phyloP scores from a whole-genome alignment of 768 basidiomycete genomes.

The Tremella fuciformis region DNA sequence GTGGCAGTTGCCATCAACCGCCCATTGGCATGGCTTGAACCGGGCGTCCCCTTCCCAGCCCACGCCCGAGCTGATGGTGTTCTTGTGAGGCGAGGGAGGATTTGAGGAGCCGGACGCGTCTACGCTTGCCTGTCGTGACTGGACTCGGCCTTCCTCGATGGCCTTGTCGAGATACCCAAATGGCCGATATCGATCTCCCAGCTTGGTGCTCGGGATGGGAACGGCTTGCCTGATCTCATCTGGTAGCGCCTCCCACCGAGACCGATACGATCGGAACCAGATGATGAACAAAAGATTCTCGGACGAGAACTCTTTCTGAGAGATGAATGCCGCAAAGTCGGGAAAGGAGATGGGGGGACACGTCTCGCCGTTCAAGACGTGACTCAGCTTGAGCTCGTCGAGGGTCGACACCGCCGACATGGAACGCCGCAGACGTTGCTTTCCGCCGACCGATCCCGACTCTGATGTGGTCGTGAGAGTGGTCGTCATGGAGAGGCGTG shows the following conservation, averaged over 20 bases:
- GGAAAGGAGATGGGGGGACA: slow-evolving; percentile 43
- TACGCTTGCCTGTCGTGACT: not conserved
- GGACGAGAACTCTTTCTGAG: slow-evolving; percentile 39
- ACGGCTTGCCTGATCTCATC: slow-evolving; percentile 16
- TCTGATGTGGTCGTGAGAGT: slow-evolving; percentile 16
- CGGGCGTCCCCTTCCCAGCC: not conserved
- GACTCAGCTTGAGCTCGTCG: slow-evolving; percentile 37
- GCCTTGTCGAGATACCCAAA: slow-evolving; percentile 37
- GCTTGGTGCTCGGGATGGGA: slow-evolving; percentile 34
- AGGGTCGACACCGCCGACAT: slow-evolving; percentile 15
- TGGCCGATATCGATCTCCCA: slow-evolving; percentile 37
- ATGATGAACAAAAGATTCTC: slow-evolving; percentile 46
- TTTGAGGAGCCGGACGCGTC: not conserved
- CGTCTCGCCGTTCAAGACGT: slow-evolving; percentile 43
- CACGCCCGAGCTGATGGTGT: not conserved
- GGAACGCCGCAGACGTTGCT: too few species aligned
- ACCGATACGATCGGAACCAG: slow-evolving; percentile 42
- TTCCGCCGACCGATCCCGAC: slow-evolving; percentile 11
- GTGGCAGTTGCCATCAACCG: slow-evolving; percentile 7
- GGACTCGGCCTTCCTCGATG: slow-evolving; percentile 4
- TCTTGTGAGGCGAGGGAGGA: not conserved
- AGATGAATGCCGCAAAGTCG: slow-evolving; percentile 42
- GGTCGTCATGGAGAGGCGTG: slow-evolving; percentile 16
- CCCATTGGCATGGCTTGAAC: slow-evolving; percentile 16
- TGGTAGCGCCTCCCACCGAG: slow-evolving; percentile 25